These are phyloP conservation scores for Papiliotrema laurentii DNA, from an alignment of 1,284 basidiomycete genomes.

Conservation along the genomic window DNA sequence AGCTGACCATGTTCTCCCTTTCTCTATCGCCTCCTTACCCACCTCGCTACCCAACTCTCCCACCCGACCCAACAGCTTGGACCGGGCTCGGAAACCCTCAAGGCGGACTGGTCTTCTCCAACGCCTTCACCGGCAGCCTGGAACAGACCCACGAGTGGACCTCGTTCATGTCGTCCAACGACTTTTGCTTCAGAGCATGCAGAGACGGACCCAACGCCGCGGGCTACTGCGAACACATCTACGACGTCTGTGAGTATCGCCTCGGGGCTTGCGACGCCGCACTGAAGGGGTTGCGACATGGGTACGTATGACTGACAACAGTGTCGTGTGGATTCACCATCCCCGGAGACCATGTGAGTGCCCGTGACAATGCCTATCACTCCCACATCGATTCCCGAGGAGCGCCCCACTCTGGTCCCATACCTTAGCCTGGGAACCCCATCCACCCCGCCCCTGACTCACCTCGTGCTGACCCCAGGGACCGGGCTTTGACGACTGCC, in stretches of 20 bases:
- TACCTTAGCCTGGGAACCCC: conserved; percentile 56
- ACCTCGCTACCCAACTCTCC: not conserved
- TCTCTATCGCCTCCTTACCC: not conserved
- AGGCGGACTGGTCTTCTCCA: conserved; percentile 62
- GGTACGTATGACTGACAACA: no score
- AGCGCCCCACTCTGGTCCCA: conserved; percentile 16
- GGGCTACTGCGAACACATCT: conserved; percentile 62
- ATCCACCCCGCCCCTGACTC: not conserved
- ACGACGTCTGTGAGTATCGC: conserved; percentile 53
- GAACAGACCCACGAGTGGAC: conserved; percentile 45
- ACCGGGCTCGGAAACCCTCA: conserved; percentile 57
- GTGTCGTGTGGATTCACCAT: conserved; percentile 67
- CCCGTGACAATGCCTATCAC: not conserved
- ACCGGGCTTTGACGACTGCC: conserved; percentile 28
- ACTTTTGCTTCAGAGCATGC: conserved; percentile 73
- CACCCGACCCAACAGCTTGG: conserved; percentile 21
- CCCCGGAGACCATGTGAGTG: conserved; percentile 59
- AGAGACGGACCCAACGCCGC: conserved; percentile 57
- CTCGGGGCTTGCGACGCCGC: no score
- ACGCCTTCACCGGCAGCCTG: conserved; percentile 56
- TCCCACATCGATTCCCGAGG: not conserved
- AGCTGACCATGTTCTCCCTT: not conserved
- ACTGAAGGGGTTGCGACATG: no score
- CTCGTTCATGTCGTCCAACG: conserved; percentile 39
- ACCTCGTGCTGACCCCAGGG: conserved; percentile 10